Base-by-base conservation (phyloP, 2,329 filamentous ascomycete species). In the Neonectria sp. region DNA sequence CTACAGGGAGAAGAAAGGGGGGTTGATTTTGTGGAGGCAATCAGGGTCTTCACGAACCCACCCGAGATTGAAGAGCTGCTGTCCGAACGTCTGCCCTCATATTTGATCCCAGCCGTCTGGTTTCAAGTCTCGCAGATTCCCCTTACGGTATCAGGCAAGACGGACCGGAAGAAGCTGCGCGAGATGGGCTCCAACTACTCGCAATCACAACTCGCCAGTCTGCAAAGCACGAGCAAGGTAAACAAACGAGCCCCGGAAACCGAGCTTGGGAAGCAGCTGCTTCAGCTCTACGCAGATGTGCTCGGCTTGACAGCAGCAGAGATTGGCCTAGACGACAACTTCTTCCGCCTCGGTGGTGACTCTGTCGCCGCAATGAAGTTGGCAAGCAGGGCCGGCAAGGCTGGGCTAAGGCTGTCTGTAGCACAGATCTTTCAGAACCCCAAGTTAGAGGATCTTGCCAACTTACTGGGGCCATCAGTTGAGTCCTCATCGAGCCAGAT, bases 331-430 rank as follows among this genome's bases (percentile, higher is more conserved):
- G 64, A 64, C n/a, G 60, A 69, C 13, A 37, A 37, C 35, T 37
- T 37, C 35, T 37, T 37, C n/a, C 55, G 55, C 13, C 52, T 68
- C 6, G 67, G 67, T 13, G 67, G 67, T 3, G 63, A 68, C 51
- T 68, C 67, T 29, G 13, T 68, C 2, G 43, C 48, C 8, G 67
- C 67, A 1, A 68, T 68, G 63, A 67, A n/a, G 5, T 21, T 67
- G 1, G 59, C 67, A 4, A 40, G 49, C 11, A 15, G 13, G 3
- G 63, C 63, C 2, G 55, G 63, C 27, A 66, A 63, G 24, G 46
- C 45, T 5, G 56, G 63, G 15, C 24, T 60, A 2, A 7, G 31
- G 27, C 59, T 67, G 0, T 27, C 52, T 24, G 63, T 67, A 24
- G 52, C 46, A 0, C 63, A 67, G 24, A 48, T 67, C 24, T 67